Evolutionary conservation across 345 rosid species (phyloP).

Genomic region (sweet orange (Citrus sinensis)): DNA sequence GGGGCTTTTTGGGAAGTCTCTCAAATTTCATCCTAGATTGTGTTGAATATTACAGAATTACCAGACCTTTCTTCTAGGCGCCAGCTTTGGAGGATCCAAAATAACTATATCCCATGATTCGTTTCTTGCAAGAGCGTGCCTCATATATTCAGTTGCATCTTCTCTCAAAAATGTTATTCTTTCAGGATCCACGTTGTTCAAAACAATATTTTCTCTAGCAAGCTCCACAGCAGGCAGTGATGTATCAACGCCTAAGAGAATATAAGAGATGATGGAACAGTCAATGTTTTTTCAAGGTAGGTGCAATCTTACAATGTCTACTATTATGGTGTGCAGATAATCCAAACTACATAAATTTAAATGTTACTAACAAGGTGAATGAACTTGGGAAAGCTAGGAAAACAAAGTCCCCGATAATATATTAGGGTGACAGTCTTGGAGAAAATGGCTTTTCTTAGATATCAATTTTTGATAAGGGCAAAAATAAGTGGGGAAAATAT

Average conservation of each 20-base stretch:
- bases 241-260: constrained; percentile 67
- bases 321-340: neutral
- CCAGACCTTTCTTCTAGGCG: constrained; percentile 71
- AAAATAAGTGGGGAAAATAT: neutral
- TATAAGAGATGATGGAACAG: neutral
- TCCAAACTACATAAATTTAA: neutral
- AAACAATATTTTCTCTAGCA: constrained; percentile 70
- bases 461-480: neutral
- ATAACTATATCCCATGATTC: constrained; percentile 83
- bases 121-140: constrained; percentile 63
- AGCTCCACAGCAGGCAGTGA: constrained; percentile 88
- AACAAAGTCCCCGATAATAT: neutral
- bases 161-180: constrained; percentile 59
- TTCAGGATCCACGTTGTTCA: constrained; percentile 66
- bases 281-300: neutral
- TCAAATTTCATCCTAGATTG: neutral
- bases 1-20: neutral
- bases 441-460: neutral
- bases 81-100: constrained; percentile 90
- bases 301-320: neutral
- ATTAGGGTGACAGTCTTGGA: neutral
- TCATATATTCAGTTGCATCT: constrained; percentile 80
- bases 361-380: neutral
- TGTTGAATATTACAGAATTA: neutral
- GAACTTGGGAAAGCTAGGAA: neutral